These are phyloP conservation scores for Lachnellula cervina DNA, from an alignment of 2,329 filamentous ascomycete genomes.

Conservation along the genomic window DNA sequence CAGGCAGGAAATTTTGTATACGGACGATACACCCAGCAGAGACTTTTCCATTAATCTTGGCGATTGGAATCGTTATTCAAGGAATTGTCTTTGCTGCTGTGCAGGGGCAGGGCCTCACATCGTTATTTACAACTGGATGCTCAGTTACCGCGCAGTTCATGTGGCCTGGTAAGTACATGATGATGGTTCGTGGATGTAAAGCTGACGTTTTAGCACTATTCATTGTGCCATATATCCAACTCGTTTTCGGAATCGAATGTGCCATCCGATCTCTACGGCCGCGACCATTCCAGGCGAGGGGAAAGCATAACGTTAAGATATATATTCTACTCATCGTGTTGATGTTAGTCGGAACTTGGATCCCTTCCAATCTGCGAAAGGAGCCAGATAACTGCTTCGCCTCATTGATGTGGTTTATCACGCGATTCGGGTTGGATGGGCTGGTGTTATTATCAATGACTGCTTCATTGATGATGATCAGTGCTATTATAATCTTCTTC, in stretches of 20 bases:
- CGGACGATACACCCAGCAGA: conserved; percentile 33
- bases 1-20: conserved; percentile 30
- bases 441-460: conserved; percentile 51
- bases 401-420: conserved; percentile 63
- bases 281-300: conserved; percentile 52
- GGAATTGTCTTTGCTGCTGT: conserved; percentile 52
- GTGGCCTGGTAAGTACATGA: conserved; percentile 50
- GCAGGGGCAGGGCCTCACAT: conserved; percentile 51
- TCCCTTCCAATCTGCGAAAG: conserved; percentile 51
- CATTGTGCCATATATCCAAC: conserved; percentile 59
- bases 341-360: conserved; percentile 51
- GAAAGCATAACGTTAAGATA: conserved; percentile 55
- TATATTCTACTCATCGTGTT: conserved; percentile 49
- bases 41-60: conserved; percentile 50
- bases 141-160: conserved; percentile 51
- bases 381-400: conserved; percentile 60
- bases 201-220: conserved; percentile 50
- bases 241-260: conserved; percentile 61
- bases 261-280: conserved; percentile 49
- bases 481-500: conserved; percentile 50
- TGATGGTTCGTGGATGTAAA: neutral
- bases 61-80: conserved; percentile 53
- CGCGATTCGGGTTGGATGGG: conserved; percentile 53
- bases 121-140: conserved; percentile 49
- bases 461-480: conserved; percentile 44